These are phyloP conservation scores for Fraxinus nigra DNA, from an alignment of 305 asterid genomes.

Conservation along the genomic window DNA sequence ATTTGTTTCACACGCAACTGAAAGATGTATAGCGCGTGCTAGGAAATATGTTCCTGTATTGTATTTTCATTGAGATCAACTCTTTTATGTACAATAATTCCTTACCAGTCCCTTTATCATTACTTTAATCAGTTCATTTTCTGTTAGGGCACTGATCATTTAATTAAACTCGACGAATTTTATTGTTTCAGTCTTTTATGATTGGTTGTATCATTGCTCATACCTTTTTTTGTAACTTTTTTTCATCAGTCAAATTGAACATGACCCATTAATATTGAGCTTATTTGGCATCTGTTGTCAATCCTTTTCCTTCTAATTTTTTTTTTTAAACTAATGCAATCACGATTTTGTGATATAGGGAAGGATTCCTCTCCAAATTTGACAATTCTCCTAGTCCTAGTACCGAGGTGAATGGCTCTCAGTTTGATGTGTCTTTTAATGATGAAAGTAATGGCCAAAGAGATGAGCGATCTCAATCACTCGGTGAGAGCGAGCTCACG, in stretches of 20 bases:
- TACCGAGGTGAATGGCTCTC: slow-evolving; percentile 27
- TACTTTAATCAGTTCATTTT: neutral
- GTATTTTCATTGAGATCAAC: neutral
- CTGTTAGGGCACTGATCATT: neutral
- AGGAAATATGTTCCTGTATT: neutral
- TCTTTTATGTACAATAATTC: neutral
- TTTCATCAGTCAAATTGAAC: slow-evolving; percentile 1
- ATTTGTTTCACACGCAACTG: neutral
- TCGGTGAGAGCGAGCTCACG: slow-evolving; percentile 30
- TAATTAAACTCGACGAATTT: neutral
- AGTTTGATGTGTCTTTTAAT: slow-evolving; percentile 20
- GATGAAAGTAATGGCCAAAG: slow-evolving; percentile 26
- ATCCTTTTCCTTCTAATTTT: neutral
- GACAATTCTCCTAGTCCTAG: slow-evolving; percentile 38
- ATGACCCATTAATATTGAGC: slow-evolving; percentile 6
- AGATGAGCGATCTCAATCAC: slow-evolving; percentile 13
- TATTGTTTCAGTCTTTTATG: neutral
- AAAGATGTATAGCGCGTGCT: neutral
- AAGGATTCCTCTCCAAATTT: slow-evolving; percentile 71
- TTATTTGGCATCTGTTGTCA: slow-evolving; percentile 8
- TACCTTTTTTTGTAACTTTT: neutral
- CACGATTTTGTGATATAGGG: slow-evolving; percentile 43
- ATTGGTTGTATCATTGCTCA: neutral
- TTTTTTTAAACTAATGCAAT: neutral
- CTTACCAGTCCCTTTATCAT: neutral